Conservation (phyloP, 208 protist species). For the Leishmania martiniquensis region DNA sequence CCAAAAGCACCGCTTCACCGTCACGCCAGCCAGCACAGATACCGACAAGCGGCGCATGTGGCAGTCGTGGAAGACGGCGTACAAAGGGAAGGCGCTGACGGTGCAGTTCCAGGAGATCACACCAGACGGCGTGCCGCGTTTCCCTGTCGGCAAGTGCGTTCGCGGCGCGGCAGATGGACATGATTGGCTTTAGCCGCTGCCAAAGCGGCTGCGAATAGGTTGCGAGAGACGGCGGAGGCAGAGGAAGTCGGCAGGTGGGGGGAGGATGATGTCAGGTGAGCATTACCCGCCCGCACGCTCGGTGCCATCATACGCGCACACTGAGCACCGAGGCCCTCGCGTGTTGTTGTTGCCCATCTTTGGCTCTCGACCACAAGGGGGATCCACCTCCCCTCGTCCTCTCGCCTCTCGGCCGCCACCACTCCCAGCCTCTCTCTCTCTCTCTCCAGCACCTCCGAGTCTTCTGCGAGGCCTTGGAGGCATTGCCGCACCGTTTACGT, state of each 20-base stretch:
- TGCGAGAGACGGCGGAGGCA: neutral
- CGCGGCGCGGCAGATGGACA: conserved; percentile 63
- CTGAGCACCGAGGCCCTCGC: neutral
- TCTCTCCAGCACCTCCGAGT: neutral
- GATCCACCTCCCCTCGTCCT: neutral
- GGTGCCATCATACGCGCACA: neutral
- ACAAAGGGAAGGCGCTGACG: conserved; percentile 85
- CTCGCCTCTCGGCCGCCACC: neutral
- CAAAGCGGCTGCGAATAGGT: neutral
- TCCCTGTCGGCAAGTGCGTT: conserved; percentile 85
- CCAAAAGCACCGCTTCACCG: conserved; percentile 65
- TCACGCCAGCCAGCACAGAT: conserved; percentile 79
- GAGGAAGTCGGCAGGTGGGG: neutral
- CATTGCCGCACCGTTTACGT: neutral
- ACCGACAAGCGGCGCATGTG: conserved; percentile 74
- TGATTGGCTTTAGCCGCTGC: conserved; percentile 71
- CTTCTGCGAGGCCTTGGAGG: neutral
- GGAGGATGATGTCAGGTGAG: neutral
- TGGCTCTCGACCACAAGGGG: neutral
- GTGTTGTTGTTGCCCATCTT: neutral
- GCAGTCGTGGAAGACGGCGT: conserved; percentile 50
- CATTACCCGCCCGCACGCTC: neutral
- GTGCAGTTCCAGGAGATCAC: conserved; percentile 90
- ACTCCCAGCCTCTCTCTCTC: neutral
- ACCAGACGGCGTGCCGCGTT: conserved; percentile 81